Conservation (phyloP, 352 stramenopile species). For the Globisporangium canariense region DNA sequence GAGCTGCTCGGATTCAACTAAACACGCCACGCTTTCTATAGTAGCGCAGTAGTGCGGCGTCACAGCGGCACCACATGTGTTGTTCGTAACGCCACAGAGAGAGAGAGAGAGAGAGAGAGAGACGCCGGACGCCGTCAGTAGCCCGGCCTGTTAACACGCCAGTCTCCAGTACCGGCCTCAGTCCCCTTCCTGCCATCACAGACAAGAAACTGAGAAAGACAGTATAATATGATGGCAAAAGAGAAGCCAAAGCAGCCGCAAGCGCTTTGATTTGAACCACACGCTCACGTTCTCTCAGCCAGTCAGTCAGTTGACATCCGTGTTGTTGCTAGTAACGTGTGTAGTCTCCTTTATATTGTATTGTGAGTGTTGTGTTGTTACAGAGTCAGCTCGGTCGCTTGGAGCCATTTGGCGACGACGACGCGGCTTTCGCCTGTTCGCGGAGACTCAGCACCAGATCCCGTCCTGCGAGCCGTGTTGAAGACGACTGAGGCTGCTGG, state of each 20-base stretch:
- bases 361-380: background rate
- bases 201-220: background rate
- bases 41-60: background rate
- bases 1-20: constrained; percentile 85
- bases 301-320: background rate
- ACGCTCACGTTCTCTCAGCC: background rate
- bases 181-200: background rate
- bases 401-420: background rate
- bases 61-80: background rate
- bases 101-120: no score
- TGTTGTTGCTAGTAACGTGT: background rate
- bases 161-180: background rate
- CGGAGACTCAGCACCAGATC: constrained; percentile 16
- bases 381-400: background rate
- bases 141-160: background rate
- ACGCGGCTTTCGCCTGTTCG: constrained; percentile 5
- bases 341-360: background rate
- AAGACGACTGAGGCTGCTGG: constrained; percentile 3
- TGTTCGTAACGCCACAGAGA: background rate
- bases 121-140: background rate
- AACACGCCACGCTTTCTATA: background rate
- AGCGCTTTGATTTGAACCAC: background rate
- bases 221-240: constrained; percentile 7
- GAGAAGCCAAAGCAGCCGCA: background rate
- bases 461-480: constrained; percentile 7